phyloP scores from a whole-genome alignment of 495 filamentous ascomycete genomes.

The Penicillium cosmopolitanum region DNA sequence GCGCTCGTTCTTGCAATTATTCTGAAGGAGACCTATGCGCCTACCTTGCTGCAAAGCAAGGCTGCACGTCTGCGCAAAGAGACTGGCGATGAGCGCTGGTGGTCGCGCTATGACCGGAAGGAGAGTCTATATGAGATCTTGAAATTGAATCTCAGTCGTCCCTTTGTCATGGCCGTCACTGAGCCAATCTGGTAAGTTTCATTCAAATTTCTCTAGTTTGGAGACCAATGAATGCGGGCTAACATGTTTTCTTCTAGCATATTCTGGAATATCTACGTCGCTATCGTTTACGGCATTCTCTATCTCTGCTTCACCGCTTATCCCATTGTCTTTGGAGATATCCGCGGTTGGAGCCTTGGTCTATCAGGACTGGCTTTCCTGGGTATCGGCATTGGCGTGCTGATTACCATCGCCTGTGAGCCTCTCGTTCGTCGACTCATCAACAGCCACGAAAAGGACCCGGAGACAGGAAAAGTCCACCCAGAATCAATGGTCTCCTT shows the following conservation, averaged over 20 bases:
- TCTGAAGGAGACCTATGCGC: constrained; percentile 78
- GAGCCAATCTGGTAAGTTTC: constrained; percentile 76
- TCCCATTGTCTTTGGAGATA: constrained; percentile 73
- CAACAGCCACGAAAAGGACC: constrained; percentile 68
- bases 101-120: constrained; percentile 74
- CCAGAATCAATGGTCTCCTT: constrained; percentile 78
- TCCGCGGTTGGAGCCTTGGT: constrained; percentile 72
- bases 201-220: neutral
- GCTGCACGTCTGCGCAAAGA: constrained; percentile 71
- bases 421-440: constrained; percentile 75
- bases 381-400: constrained; percentile 75
- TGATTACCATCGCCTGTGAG: constrained; percentile 66
- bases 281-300: constrained; percentile 68
- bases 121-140: constrained; percentile 57
- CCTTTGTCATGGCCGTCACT: constrained; percentile 75
- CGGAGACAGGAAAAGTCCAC: constrained; percentile 63
- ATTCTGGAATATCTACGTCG: constrained; percentile 79
- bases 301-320: constrained; percentile 86
- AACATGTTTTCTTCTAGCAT: constrained; percentile 40
- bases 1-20: constrained; percentile 55
- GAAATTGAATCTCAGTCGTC: constrained; percentile 72
- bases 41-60: constrained; percentile 69
- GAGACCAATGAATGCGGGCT: neutral
- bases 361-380: constrained; percentile 72
- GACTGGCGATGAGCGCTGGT: constrained; percentile 74